Base-by-base conservation (phyloP, 1,284 basidiomycete species). In the Meripilus lineatus region DNA sequence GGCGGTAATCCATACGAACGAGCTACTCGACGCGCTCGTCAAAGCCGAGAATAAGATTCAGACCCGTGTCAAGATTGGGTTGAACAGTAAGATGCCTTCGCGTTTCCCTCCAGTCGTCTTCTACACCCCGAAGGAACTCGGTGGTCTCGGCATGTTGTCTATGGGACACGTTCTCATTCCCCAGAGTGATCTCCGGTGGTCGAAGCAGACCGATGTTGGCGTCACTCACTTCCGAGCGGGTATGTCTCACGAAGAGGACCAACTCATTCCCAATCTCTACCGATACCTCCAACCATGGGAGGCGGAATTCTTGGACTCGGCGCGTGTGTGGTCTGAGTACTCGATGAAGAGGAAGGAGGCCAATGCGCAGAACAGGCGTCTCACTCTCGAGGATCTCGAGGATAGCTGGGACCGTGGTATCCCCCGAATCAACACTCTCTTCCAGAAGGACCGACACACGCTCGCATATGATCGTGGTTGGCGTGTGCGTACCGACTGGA, bases 281-380 rank as follows among this genome's bases (percentile, higher is more conserved):
- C 91, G 95, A 45, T 99, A 99, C 68, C 79, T 99, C 18, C 92
- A 97, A 61, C 95, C 95, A 22, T 99, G 96, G 96, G 93, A 98
- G 64, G 91, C 95, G 1, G 96, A 99, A 65, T 99, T 99, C 72
- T 68, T 96, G 52, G 96, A 99, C 64, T 96, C 93, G 4, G 93
- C 93, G 32, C 91, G 96, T 52, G 96, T 99, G 22, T 99, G 96
- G 96, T 92, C 90, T 2, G 96, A 99, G 68, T 99, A 99, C 64
- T 96, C 96, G 0, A 91, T 97, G 90, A 99, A 99, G 77, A 77
- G 96, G 53, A 98, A 98, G 67, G 96, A 99, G 63, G 96, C 95
- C 17, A 95, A 93, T 52, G 93, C 95, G 2, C 92, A 97, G 64
- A 98, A 99, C 67, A 86, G 95, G 47, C 84, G 96, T 20, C 72